Evolutionary conservation across 2,329 filamentous ascomycete genomes (phyloP), one percentile per base, ranked within the genome.

Genomic region (Onygenales sp.): DNA sequence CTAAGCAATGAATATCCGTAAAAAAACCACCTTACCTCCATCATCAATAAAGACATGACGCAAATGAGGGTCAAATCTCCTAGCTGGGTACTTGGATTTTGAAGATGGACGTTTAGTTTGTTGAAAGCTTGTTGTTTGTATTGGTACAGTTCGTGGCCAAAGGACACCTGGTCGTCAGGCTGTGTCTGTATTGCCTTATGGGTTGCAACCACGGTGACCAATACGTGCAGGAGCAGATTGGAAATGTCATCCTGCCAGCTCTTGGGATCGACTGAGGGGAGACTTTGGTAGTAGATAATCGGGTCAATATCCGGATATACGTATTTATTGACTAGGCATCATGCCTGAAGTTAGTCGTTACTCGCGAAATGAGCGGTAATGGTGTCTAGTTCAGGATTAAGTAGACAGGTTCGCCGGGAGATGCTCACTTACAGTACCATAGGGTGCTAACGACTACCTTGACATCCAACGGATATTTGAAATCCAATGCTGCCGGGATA

Each of bases 281-380:
- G 17, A 42, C 36, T 21, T 8, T 49, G 47, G 27, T 43, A 38
- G 11, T 56, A 54, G 49, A 56, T 50, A 32, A 59, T 58, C 10
- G 58, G 58, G 41, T 58, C 51, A 9, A 59, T 17, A 17, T 59
- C 56, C 2, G 58, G 58, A 31, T 50, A 55, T 36, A 59, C 52
- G 7, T 54, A 47, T 9, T 58, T 43, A 33, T 57, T 53, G 54
- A 57, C 58, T 59, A 43, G 35, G 44, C 11, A n/a, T n/a, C 11
- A 32, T 39, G 13, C 5, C 11, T 41, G 9, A 36, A 43, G 38
- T 54, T 43, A 50, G 32, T 39, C 13, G 5, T 49, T 43, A 50
- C 17, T 39, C 13, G 5, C 41, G 11, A 17, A 32, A 33, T n/a
- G 6, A 5, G 33, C n/a, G 6, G 35, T 39, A 39, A 32, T 46